Base-by-base conservation (phyloP, 169 alveolate genomes). In the Eimeria brunetti region DNA sequence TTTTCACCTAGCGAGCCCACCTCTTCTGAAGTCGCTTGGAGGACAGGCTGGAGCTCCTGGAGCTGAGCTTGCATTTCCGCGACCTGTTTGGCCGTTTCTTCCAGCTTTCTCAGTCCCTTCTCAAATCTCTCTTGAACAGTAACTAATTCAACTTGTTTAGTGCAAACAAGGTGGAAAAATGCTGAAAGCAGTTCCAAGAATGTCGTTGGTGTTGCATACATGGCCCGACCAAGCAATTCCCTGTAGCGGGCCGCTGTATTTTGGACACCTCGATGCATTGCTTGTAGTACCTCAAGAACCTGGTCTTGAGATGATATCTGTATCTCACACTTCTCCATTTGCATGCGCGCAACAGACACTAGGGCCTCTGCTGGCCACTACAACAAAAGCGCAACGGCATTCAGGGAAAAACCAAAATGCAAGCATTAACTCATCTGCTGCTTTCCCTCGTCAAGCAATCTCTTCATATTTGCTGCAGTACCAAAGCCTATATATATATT, bases 151-250 rank as follows among this genome's bases (percentile, higher is more conserved):
- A 96, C 96, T 91, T 98, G 97, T 94, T 97, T 97, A 58, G 96
- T 95, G 6, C 90, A 56, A 89, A 60, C 94, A 84, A 76, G 88
- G 33, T 83, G 62, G 86, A 97, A 83, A 75, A 98, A 98, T 24
- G 98, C 97, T 41, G 96, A 95, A 76, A 99, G 98, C 62, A 98
- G 95, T 93, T 99, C 99, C 56, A 98, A 96, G 96, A 98, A 99
- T 73, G 98, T 97, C 94, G 98, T 99, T 14, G 99, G 99, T 18
- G 99, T 99, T n/a, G 98, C 98, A 94, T 98, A 98, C 80, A 98
- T 98, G 95, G 97, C 98, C 91, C 99, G 95, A 11, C 98, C 90
- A 33, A 98, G 97, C 96, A 98, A 98, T 49, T 98, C 98, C 67
- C 97, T 94, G 97, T 97, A 98, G 89, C 96, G 95, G 75, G 83